Conservation (phyloP, 495 filamentous ascomycete species). For the Pyrenopolyporus hunteri region DNA sequence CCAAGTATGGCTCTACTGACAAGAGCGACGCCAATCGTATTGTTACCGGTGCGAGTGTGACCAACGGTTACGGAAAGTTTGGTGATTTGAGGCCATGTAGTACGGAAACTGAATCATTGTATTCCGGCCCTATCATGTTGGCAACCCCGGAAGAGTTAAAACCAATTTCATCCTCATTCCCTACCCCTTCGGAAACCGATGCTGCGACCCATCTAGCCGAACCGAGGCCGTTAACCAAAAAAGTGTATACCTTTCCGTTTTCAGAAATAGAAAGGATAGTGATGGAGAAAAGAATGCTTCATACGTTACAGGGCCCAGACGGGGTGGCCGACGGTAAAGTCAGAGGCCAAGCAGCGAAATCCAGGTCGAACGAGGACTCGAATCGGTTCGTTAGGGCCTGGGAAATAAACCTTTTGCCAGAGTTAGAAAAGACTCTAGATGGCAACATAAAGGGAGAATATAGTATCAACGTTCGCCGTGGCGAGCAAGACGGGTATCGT, state of each 20-base stretch:
- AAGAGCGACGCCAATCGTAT: not conserved
- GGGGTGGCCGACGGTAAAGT: no score
- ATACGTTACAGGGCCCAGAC: no score
- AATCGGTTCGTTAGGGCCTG: slow-evolving; percentile 4
- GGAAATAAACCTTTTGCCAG: not conserved
- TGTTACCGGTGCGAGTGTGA: not conserved
- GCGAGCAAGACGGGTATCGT: not conserved
- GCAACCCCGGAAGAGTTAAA: not conserved
- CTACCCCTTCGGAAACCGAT: not conserved
- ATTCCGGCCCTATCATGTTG: not conserved
- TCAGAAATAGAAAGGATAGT: not conserved
- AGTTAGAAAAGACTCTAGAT: slow-evolving; percentile 1
- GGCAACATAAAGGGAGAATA: not conserved
- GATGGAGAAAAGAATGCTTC: not conserved
- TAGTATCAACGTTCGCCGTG: slow-evolving; percentile 5
- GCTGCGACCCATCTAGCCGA: not conserved
- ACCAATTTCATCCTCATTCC: not conserved
- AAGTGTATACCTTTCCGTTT: not conserved
- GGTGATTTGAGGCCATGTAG: not conserved
- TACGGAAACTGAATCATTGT: not conserved
- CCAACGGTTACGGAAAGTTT: not conserved
- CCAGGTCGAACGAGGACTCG: not conserved
- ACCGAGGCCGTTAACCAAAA: not conserved
- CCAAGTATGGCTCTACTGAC: not conserved
- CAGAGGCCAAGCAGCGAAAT: not conserved